Conservation (phyloP, 768 basidiomycete species). For the Boletus tomentosulus region DNA sequence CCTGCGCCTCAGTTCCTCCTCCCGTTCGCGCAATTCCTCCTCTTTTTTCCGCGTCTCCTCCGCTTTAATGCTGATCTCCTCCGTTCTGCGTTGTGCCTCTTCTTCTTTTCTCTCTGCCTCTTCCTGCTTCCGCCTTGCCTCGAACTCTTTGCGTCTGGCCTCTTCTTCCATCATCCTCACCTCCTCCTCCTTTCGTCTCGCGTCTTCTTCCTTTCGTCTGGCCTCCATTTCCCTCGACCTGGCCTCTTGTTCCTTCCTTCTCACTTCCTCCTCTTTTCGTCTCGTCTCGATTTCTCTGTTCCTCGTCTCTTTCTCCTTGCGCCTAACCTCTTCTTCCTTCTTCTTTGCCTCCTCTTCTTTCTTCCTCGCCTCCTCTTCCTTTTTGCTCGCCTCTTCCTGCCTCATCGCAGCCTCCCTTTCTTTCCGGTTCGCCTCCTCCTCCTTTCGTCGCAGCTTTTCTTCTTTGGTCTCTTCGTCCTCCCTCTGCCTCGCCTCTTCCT, state of each 20-base stretch:
- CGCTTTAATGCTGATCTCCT: conserved; percentile 23
- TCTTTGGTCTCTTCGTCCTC: conserved; percentile 19
- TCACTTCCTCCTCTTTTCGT: conserved; percentile 19
- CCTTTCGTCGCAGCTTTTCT: conserved; percentile 20
- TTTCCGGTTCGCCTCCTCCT: conserved; percentile 31
- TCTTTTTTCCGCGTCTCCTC: conserved; percentile 26
- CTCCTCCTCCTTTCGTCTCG: conserved; percentile 25
- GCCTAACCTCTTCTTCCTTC: conserved; percentile 26
- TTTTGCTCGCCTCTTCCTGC: conserved; percentile 23
- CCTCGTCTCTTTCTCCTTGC: conserved; percentile 27
- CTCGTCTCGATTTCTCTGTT: conserved; percentile 18
- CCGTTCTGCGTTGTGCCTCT: conserved; percentile 24
- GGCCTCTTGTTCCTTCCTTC: conserved; percentile 26
- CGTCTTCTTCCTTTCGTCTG: conserved; percentile 28
- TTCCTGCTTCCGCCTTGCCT: conserved; percentile 28
- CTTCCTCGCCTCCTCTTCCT: conserved; percentile 22
- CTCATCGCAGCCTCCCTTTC: conserved; percentile 23
- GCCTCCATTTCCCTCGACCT: conserved; percentile 27
- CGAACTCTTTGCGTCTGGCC: conserved; percentile 27
- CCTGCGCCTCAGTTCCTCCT: conserved; percentile 27
- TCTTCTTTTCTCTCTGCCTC: conserved; percentile 29
- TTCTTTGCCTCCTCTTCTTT: conserved; percentile 19
- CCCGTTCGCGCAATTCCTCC: conserved; percentile 21
- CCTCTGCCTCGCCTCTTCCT: conserved; percentile 25
- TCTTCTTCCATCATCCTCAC: conserved; percentile 24